Evolutionary conservation across 148 eudicot genomes (phyloP).

Genomic region (Rhododendron simsii): DNA sequence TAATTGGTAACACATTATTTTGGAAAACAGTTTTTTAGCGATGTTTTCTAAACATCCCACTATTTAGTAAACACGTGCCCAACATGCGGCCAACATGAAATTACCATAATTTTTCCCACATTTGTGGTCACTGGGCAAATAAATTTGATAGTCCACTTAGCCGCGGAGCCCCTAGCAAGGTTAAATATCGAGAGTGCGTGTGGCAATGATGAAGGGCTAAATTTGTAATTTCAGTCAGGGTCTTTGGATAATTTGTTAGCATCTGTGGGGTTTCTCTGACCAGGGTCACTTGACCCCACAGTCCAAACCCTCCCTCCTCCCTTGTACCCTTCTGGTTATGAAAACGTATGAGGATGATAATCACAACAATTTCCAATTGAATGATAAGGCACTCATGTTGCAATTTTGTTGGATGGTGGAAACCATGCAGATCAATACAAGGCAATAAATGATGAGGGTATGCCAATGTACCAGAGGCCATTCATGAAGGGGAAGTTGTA

Average conservation of each 20-base stretch:
- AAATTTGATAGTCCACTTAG: not conserved
- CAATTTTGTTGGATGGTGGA: not conserved
- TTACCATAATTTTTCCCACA: not conserved
- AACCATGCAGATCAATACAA: constrained; percentile 50
- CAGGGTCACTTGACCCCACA: not conserved
- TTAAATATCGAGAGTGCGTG: not conserved
- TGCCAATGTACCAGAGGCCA: constrained; percentile 74
- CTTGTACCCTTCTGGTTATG: not conserved
- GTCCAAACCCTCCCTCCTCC: not conserved
- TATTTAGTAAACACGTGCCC: not conserved
- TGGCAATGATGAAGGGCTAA: not conserved
- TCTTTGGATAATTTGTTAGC: not conserved
- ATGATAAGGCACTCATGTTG: not conserved
- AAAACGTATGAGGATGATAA: not conserved
- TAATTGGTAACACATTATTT: not conserved
- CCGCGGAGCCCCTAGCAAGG: not conserved
- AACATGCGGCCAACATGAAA: not conserved
- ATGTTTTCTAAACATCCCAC: not conserved
- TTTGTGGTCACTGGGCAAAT: not conserved
- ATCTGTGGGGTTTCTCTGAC: not conserved
- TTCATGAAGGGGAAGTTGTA: constrained; percentile 75
- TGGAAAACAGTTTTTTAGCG: not conserved
- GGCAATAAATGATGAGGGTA: constrained; percentile 79
- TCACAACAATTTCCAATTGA: not conserved
- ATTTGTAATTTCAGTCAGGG: not conserved